A percentile compares a stretch with the other conserved stretches of the same genome.
Evolutionary conservation across 1,284 basidiomycete species (phyloP).

Genomic region (Boletus smithii): DNA sequence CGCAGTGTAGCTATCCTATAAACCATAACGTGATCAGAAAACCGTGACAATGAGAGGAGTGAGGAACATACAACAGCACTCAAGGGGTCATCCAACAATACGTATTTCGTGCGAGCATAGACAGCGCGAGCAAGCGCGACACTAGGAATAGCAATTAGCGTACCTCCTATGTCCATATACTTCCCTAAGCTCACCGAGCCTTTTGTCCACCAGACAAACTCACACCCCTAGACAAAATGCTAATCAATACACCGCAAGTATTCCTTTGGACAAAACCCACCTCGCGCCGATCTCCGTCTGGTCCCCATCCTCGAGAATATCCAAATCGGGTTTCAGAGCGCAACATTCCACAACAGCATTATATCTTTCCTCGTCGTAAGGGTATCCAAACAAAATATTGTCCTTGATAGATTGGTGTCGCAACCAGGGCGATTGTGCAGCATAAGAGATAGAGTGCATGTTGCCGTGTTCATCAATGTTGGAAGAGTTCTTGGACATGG

Average conservation of each 20-base stretch:
- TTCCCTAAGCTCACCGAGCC: conserved; percentile 36
- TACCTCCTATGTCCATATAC: not conserved
- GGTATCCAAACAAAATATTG: conserved; percentile 48
- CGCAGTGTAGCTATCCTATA: conserved; percentile 59
- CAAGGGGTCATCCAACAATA: conserved; percentile 58
- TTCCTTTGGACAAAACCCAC: conserved; percentile 12
- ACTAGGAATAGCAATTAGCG: conserved; percentile 25
- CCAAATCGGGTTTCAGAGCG: conserved; percentile 57
- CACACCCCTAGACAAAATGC: conserved; percentile 36
- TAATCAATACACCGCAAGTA: not conserved
- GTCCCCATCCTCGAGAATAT: conserved; percentile 43
- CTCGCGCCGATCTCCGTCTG: conserved; percentile 35
- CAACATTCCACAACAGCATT: conserved; percentile 53
- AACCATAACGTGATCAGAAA: not conserved
- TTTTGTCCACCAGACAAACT: conserved; percentile 54
- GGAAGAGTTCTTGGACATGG: conserved; percentile 42
- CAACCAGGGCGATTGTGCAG: conserved; percentile 60
- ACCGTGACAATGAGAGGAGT: not conserved
- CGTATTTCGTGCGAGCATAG: conserved; percentile 49
- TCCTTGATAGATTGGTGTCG: conserved; percentile 44
- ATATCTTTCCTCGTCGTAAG: conserved; percentile 42
- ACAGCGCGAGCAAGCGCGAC: conserved; percentile 57
- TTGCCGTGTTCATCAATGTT: conserved; percentile 42
- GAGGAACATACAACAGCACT: conserved; percentile 46
- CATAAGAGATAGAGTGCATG: conserved; percentile 53